A percentile compares a stretch with the other conserved stretches of the same genome.
phyloP scores from a whole-genome alignment of 2,329 filamentous ascomycete genomes.

The Pestalotiopsis sp. region DNA sequence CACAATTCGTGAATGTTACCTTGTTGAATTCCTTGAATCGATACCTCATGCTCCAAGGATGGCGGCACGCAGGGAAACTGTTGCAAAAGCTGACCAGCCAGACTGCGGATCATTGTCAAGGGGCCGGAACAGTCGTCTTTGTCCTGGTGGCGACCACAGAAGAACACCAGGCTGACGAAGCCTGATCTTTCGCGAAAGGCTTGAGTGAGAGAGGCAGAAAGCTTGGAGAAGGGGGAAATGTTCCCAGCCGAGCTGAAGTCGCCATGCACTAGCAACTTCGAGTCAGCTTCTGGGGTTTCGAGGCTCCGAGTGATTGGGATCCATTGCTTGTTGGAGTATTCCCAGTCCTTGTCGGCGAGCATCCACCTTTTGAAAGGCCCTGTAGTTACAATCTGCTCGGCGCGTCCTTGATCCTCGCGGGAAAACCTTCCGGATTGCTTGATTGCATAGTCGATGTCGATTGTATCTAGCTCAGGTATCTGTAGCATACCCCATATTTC shows the following conservation, averaged over 20 bases:
- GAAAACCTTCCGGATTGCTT: not conserved
- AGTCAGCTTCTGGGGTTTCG: fast-evolving
- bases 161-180: not conserved
- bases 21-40: not conserved
- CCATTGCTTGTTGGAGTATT: not conserved
- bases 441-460: not conserved
- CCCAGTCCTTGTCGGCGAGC: not conserved
- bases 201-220: not conserved
- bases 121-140: not conserved
- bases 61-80: not conserved
- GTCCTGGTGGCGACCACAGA: not conserved
- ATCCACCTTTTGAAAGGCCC: not conserved
- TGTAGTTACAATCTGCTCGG: not conserved
- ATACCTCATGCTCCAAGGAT: not conserved
- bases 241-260: not conserved
- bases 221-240: not conserved
- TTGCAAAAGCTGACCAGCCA: not conserved
- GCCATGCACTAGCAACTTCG: not conserved
- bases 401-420: not conserved
- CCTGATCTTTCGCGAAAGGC: not conserved
- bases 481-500: not conserved
- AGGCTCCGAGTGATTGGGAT: not conserved
- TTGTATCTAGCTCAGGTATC: not conserved
- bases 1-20: not conserved
- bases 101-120: not conserved